A percentile compares a stretch with the other conserved stretches of the same genome.
phyloP scores from a whole-genome alignment of 1,284 basidiomycete genomes.

The Apiotrichum brassicae region DNA sequence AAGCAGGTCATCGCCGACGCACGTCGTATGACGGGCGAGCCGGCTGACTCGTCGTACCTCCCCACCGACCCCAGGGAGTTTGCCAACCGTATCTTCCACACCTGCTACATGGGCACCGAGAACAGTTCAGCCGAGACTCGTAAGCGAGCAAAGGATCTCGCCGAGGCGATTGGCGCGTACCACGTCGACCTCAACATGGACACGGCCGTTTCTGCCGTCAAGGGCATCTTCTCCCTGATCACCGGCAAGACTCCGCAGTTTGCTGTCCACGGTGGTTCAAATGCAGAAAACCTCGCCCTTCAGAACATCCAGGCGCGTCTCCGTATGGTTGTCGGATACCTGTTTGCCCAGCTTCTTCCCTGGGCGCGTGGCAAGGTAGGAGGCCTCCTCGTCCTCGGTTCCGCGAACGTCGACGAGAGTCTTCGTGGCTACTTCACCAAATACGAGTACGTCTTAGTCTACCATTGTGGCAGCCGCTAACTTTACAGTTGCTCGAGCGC shows the following conservation, averaged over 20 bases:
- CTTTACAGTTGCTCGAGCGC: conserved; percentile 57
- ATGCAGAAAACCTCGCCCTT: conserved; percentile 87
- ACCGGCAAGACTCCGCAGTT: conserved; percentile 79
- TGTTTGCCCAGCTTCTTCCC: conserved; percentile 93
- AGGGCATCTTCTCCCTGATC: conserved; percentile 74
- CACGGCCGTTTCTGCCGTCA: conserved; percentile 73
- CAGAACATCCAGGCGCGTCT: conserved; percentile 97
- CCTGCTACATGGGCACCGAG: conserved; percentile 98
- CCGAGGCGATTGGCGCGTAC: conserved; percentile 87
- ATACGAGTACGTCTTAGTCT: conserved; percentile 65
- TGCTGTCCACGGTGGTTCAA: conserved; percentile 77
- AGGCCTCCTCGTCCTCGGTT: conserved; percentile 86
- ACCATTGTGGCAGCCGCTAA: background rate
- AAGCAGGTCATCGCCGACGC: conserved; percentile 85
- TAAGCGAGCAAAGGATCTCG: conserved; percentile 74
- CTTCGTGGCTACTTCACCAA: conserved; percentile 95
- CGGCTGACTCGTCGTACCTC: conserved; percentile 68
- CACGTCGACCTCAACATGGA: conserved; percentile 98
- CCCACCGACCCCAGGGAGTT: conserved; percentile 84
- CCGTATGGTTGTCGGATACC: conserved; percentile 92
- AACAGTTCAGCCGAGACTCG: conserved; percentile 87
- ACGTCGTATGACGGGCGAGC: conserved; percentile 76
- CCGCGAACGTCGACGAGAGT: conserved; percentile 97
- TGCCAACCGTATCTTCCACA: conserved; percentile 81
- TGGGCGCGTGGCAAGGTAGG: conserved; percentile 82